A percentile compares a stretch with the other conserved stretches of the same genome.
Evolutionary conservation across 345 rosid genomes (phyloP).

Genomic region (Stellera chamaejasme): DNA sequence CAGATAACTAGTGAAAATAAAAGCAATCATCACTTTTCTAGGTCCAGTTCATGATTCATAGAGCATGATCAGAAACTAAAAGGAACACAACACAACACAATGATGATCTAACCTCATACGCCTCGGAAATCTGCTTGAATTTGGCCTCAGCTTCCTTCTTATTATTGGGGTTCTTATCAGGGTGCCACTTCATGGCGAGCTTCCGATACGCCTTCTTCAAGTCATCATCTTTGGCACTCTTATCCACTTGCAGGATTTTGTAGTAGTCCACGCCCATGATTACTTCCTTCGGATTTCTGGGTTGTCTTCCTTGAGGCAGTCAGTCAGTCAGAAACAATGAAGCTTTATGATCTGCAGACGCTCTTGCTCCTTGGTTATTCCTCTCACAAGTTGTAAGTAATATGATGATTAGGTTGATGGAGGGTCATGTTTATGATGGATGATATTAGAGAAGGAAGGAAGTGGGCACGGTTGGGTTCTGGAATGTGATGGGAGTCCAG

Average conservation of each 20-base stretch:
- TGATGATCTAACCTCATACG: constrained; percentile 47
- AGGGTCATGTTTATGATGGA: not conserved
- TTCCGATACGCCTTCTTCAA: constrained; percentile 79
- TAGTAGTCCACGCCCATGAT: constrained; percentile 50
- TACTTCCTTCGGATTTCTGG: not conserved
- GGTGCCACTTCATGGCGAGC: constrained; percentile 95
- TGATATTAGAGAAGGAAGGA: too few relatives aligned
- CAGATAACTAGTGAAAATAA: not conserved
- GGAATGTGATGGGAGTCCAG: not conserved
- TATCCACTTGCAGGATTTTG: constrained; percentile 54
- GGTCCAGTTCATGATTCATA: too few relatives aligned
- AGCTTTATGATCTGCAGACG: not conserved
- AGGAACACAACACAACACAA: not conserved
- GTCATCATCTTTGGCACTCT: constrained; percentile 61
- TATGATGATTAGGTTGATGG: not conserved
- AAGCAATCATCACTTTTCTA: not conserved
- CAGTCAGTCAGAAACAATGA: not conserved
- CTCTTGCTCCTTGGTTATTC: not conserved
- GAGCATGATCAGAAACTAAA: not conserved
- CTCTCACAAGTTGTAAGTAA: not conserved
- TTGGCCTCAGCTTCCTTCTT: constrained; percentile 78
- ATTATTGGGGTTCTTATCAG: constrained; percentile 81
- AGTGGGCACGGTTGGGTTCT: too few relatives aligned
- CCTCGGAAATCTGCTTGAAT: constrained; percentile 86
- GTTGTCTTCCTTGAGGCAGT: not conserved